These are phyloP conservation scores for Exobasidium rhododendri DNA, from an alignment of 1,284 basidiomycete species.

Conservation along the genomic window DNA sequence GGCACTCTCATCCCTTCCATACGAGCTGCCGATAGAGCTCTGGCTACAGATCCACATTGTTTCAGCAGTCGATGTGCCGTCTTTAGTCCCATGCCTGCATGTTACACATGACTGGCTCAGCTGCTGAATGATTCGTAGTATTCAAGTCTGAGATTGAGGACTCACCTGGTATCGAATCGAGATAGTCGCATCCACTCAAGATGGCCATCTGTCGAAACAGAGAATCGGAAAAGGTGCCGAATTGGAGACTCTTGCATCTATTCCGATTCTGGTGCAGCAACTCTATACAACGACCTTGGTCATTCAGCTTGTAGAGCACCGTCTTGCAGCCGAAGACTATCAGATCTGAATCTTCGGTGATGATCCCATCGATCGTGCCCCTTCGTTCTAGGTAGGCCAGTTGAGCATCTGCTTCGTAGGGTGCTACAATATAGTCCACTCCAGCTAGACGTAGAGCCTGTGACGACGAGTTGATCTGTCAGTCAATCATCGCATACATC, in stretches of 20 bases:
- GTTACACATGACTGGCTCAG: too few relatives aligned
- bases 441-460: conserved; percentile 23
- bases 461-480: not conserved
- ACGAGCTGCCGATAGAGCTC: conserved; percentile 73
- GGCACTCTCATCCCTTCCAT: conserved; percentile 84
- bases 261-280: conserved; percentile 77
- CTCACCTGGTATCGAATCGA: conserved; percentile 44
- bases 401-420: conserved; percentile 98
- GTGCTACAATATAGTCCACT: conserved; percentile 78
- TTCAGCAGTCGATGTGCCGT: conserved; percentile 81
- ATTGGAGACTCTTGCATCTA: conserved; percentile 69
- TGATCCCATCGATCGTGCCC: conserved; percentile 81
- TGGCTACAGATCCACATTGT: conserved; percentile 81
- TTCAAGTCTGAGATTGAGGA: too few relatives aligned
- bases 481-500: not conserved
- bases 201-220: conserved; percentile 96
- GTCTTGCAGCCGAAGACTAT: conserved; percentile 91
- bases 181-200: conserved; percentile 93
- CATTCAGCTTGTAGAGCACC: conserved; percentile 57
- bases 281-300: conserved; percentile 67
- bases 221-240: conserved; percentile 80
- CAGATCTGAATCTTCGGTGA: conserved; percentile 97
- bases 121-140: too few relatives aligned
- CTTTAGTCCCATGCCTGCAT: conserved; percentile 62
- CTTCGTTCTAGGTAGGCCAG: conserved; percentile 83